phyloP scores from a whole-genome alignment of 805 yeast species.

The Saturnispora sanitii region DNA sequence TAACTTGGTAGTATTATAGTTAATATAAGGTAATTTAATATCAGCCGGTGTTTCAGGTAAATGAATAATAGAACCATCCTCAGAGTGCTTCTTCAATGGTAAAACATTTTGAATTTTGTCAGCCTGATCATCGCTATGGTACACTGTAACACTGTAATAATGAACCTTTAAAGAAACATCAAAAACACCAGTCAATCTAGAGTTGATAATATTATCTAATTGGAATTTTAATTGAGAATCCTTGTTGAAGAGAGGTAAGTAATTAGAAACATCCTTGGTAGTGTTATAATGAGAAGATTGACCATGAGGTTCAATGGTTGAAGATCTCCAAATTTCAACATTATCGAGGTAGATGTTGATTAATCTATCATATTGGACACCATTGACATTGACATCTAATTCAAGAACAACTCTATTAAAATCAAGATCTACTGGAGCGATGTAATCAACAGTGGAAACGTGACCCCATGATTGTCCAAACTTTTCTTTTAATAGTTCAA shows the following conservation, averaged over 20 bases:
- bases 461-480: slow-evolving; percentile 56
- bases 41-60: slow-evolving; percentile 33
- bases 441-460: slow-evolving; percentile 35
- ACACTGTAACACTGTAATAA: slow-evolving; percentile 2
- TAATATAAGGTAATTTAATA: slow-evolving; percentile 35
- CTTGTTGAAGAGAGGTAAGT: slow-evolving; percentile 37
- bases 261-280: slow-evolving; percentile 57
- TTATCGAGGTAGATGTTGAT: slow-evolving; percentile 55
- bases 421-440: slow-evolving; percentile 34
- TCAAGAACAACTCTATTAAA: slow-evolving; percentile 47
- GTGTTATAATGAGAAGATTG: slow-evolving; percentile 36
- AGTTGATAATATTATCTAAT: slow-evolving; percentile 53
- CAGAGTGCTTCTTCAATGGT: slow-evolving; percentile 29
- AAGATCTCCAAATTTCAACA: slow-evolving; percentile 70
- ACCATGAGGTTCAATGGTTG: slow-evolving; percentile 72
- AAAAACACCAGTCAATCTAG: slow-evolving; percentile 51
- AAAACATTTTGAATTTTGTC: slow-evolving; percentile 19
- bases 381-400: slow-evolving; percentile 42
- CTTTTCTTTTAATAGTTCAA: slow-evolving; percentile 33
- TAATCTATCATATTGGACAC: slow-evolving; percentile 57
- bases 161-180: slow-evolving; percentile 38
- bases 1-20: slow-evolving; percentile 50
- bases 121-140: slow-evolving; percentile 1
- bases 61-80: slow-evolving; percentile 35
- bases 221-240: slow-evolving; percentile 41